Conservation (phyloP, 495 filamentous ascomycete genomes). For the Penicillium cosmopolitanum region DNA sequence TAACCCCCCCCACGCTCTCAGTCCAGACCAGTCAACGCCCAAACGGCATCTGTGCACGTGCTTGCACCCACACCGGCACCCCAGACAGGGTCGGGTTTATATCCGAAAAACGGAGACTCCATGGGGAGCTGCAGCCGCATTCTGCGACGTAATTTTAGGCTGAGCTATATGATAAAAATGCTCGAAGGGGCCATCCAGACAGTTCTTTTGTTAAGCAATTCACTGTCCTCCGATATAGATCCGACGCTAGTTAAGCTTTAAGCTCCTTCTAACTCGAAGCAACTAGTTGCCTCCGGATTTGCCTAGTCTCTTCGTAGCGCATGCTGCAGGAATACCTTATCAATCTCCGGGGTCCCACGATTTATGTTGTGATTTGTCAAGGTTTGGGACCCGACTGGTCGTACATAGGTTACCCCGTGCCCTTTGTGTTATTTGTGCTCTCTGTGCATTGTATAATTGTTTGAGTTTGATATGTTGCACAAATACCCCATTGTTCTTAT, state of each 20-base stretch:
- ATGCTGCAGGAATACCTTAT: slow-evolving; percentile 17
- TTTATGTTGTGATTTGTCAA: slow-evolving; percentile 4
- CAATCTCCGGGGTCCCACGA: slow-evolving; percentile 13
- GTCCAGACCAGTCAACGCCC: not conserved
- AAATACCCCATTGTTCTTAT: not conserved
- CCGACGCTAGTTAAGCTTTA: slow-evolving; percentile 7
- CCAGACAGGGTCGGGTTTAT: not conserved
- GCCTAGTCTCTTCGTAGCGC: slow-evolving; percentile 9
- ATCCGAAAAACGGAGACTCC: slow-evolving; percentile 7
- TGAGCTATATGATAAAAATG: not conserved
- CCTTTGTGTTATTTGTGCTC: not conserved
- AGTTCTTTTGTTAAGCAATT: not conserved
- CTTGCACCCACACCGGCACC: not conserved
- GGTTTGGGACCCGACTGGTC: not conserved
- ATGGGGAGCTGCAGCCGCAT: slow-evolving; percentile 1
- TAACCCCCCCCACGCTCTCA: too few relatives aligned
- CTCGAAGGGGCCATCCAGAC: not conserved
- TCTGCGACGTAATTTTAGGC: not conserved
- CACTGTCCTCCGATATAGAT: slow-evolving; percentile 6
- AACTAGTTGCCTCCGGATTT: not conserved
- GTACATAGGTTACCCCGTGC: slow-evolving; percentile 3
- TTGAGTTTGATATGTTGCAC: not conserved
- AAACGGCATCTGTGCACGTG: not conserved
- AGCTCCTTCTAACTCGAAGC: slow-evolving; percentile 1
- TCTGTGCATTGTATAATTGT: not conserved